These are phyloP conservation scores for Thinopyrum elongatum DNA, from an alignment of 176 grass and related monocot genomes.

Conservation along the genomic window DNA sequence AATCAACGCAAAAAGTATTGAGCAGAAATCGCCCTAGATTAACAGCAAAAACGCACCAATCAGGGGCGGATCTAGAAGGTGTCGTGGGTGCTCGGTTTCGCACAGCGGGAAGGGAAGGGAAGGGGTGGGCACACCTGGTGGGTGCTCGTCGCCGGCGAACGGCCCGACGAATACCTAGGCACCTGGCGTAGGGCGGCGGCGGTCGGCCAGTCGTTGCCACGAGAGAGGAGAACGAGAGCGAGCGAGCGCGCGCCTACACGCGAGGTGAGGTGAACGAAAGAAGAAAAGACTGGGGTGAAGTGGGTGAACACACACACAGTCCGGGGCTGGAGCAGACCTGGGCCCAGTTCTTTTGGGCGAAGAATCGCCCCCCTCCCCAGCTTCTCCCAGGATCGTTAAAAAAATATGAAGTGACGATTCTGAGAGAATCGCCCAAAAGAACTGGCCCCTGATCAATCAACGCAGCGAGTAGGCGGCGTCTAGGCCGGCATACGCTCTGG, in stretches of 20 bases:
- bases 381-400: too few relatives aligned
- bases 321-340: too few relatives aligned
- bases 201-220: not conserved
- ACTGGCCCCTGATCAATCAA: too few relatives aligned
- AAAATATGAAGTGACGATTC: too few relatives aligned
- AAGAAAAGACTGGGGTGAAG: not conserved
- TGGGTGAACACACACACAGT: too few relatives aligned
- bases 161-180: not conserved
- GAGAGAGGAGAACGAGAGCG: not conserved
- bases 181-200: not conserved
- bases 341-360: too few relatives aligned
- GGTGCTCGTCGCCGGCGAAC: not conserved
- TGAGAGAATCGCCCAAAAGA: too few relatives aligned
- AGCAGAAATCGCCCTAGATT: not conserved
- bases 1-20: not conserved
- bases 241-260: not conserved
- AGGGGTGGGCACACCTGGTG: not conserved
- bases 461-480: too few relatives aligned
- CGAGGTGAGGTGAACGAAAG: not conserved
- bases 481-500: too few relatives aligned
- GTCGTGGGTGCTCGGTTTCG: not conserved
- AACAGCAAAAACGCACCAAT: not conserved
- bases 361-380: too few relatives aligned
- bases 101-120: not conserved
- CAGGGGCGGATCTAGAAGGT: slow-evolving; percentile 2